Evolutionary conservation across 2,329 filamentous ascomycete species (phyloP), one percentile per base, ranked within the genome.

Genomic region (Aureobasidium sp.): DNA sequence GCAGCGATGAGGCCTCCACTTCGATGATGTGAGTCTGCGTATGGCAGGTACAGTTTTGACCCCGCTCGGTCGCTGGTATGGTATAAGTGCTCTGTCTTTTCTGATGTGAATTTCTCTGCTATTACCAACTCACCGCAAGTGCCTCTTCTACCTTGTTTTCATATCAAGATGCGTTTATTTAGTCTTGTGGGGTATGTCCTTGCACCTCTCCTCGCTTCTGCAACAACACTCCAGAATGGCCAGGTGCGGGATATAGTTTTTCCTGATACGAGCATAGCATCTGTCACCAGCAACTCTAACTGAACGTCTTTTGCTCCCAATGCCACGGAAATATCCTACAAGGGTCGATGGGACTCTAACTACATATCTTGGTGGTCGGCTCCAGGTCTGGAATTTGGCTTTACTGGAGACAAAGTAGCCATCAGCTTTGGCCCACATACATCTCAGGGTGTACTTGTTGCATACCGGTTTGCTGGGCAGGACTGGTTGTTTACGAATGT

Each of bases 401-500:
- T 83, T 68, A 80, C 78, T 1, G 82, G 81, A 13, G 71, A 78
- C 37, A 78, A 74, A 66, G 68, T 83, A 10, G 81, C 81, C 34
- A 73, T 84, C 50, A 79, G 75, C 25, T 84, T 84, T 63, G 82
- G 82, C n/a, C 71, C 78, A 45, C 70, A 77, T 44, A 84, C 82
- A 10, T 75, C 74, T 15, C 70, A 77, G 58, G 76, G 74, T 15
- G 80, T 80, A 13, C 74, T 86, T 2, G 72, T 86, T 34, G 83
- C 78, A 5, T 86, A 83, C 69, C 79, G 83, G n/a, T 75, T 85
- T 30, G 77, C 77, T 44, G 82, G 81, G 3, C 77, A 83, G 55
- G 83, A 85, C 67, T 86, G 83, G 83, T 74, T 76, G 61, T 81
- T 86, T 67, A 83, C 82, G 37, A 86, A 86, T 66, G 78, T 86